These are phyloP conservation scores for Chlorella sp. DNA, from an alignment of 139 green algal species.

Conservation along the genomic window DNA sequence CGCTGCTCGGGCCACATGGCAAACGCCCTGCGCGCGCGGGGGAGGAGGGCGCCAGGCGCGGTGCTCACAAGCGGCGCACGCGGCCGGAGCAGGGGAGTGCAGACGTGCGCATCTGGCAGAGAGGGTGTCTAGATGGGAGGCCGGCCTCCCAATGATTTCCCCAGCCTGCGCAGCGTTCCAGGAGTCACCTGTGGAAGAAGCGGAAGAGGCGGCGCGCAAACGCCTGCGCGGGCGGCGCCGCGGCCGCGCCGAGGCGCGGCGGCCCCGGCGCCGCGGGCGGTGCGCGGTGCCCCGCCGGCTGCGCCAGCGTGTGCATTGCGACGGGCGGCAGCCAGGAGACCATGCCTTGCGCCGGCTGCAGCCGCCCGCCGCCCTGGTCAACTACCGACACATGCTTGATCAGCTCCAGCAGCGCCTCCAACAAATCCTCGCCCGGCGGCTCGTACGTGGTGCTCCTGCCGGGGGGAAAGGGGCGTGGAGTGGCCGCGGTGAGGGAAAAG, in stretches of 20 bases:
- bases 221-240: conserved; percentile 45
- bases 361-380: conserved; percentile 16
- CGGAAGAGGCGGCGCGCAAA: conserved; percentile 69
- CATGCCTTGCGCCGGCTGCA: conserved; percentile 51
- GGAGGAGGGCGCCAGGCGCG: background rate
- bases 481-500: too few relatives aligned
- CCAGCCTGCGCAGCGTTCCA: too few relatives aligned
- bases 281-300: background rate
- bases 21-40: conserved; percentile 36
- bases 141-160: too few relatives aligned
- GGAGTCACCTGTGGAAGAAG: conserved; percentile 49
- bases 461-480: background rate
- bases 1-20: conserved; percentile 62
- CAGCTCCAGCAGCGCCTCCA: conserved; percentile 62
- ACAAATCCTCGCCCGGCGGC: conserved; percentile 65
- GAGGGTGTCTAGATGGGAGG: too few relatives aligned
- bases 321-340: conserved; percentile 58
- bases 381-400: conserved; percentile 50
- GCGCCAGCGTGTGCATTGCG: conserved; percentile 42
- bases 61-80: too few relatives aligned
- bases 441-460: conserved; percentile 54
- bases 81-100: too few relatives aligned
- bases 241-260: conserved; percentile 24
- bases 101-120: too few relatives aligned
- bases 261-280: background rate